A percentile compares a stretch with the other conserved stretches of the same genome.
These are phyloP conservation scores for Fusarium staphyleae DNA, from an alignment of 2,329 filamentous ascomycete genomes.

Conservation along the genomic window DNA sequence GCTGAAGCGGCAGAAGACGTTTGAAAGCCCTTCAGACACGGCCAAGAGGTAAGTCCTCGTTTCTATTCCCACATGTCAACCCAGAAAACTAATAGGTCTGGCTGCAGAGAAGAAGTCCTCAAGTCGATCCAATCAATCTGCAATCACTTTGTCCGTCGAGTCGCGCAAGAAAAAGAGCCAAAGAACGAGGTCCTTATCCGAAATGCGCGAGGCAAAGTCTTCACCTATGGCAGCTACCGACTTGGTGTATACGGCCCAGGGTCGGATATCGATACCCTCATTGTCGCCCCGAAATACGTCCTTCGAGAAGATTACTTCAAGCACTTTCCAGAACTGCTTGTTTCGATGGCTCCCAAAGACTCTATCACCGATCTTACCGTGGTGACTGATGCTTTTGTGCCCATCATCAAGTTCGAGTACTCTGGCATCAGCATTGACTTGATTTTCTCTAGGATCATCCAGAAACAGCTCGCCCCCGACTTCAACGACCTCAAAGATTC, in stretches of 20 bases:
- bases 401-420: constrained; percentile 97
- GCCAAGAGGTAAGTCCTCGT: constrained; percentile 70
- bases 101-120: constrained; percentile 63
- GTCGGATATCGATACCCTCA: constrained; percentile 96
- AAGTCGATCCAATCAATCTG: constrained; percentile 79
- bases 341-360: constrained; percentile 77
- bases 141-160: constrained; percentile 84
- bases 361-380: constrained; percentile 84
- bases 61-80: neutral
- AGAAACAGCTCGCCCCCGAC: constrained; percentile 72
- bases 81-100: constrained; percentile 16
- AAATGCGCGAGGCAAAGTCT: constrained; percentile 88
- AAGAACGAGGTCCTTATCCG: constrained; percentile 80
- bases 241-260: constrained; percentile 93
- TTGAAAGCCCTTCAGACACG: constrained; percentile 83
- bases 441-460: constrained; percentile 79
- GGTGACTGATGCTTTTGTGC: constrained; percentile 90
- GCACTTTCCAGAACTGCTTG: constrained; percentile 81
- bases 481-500: constrained; percentile 81
- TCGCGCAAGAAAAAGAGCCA: constrained; percentile 74
- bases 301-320: constrained; percentile 90
- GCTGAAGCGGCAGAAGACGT: constrained; percentile 88
- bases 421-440: constrained; percentile 92
- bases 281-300: constrained; percentile 90
- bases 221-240: constrained; percentile 95